Evolutionary conservation across 75 land plant genomes (phyloP).

Genomic region (Chamaecyparis obtusa): DNA sequence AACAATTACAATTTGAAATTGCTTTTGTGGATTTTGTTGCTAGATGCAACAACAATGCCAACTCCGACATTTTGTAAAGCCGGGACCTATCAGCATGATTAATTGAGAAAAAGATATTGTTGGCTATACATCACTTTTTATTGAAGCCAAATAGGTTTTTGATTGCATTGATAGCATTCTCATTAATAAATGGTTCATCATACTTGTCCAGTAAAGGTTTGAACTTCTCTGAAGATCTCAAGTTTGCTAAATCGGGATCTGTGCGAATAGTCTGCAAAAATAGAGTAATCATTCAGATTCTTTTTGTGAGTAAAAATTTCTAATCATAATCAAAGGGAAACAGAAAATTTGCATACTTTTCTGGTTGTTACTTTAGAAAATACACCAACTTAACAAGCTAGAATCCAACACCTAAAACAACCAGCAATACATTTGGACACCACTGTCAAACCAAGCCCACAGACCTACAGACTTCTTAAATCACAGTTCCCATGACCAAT

Average conservation of each 20-base stretch:
- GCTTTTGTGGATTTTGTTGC: slow-evolving; percentile 7
- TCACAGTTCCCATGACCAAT: background rate
- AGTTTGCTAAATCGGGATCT: slow-evolving; percentile 77
- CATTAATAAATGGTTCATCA: slow-evolving; percentile 97
- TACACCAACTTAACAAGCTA: background rate
- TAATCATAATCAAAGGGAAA: background rate
- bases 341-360: background rate
- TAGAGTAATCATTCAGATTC: background rate
- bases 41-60: background rate
- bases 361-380: background rate
- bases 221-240: slow-evolving; percentile 72
- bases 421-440: background rate
- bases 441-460: background rate
- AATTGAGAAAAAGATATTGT: background rate
- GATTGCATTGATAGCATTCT: slow-evolving; percentile 92
- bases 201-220: slow-evolving; percentile 75
- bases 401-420: background rate
- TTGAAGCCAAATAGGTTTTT: slow-evolving; percentile 86
- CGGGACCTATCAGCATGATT: background rate
- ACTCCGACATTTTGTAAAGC: background rate
- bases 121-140: slow-evolving; percentile 37
- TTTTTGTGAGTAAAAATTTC: background rate
- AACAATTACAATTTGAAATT: background rate
- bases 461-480: background rate
- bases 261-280: slow-evolving; percentile 68